Evolutionary conservation across 371 early-diverging fungal genomes (phyloP).

Genomic region (Massospora cicadina): DNA sequence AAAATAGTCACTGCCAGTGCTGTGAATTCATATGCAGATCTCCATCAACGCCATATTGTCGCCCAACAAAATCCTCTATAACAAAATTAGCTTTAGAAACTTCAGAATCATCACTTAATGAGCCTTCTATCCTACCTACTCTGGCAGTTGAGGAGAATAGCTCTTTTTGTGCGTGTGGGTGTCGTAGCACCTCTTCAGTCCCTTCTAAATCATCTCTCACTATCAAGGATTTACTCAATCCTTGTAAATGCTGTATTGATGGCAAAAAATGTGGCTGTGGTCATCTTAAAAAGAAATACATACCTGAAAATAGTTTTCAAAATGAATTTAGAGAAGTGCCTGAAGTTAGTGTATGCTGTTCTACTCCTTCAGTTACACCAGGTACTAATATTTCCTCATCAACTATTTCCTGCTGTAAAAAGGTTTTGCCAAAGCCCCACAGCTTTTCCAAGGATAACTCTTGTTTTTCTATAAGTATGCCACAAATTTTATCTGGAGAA

Average conservation of each 20-base stretch:
- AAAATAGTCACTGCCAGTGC: slow-evolving; percentile 7
- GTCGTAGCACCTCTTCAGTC: background rate
- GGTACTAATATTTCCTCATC: background rate
- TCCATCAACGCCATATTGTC: slow-evolving; percentile 6
- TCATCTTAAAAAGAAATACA: background rate
- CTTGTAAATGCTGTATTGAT: slow-evolving; percentile 7
- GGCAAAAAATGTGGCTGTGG: slow-evolving; percentile 6
- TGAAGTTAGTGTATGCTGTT: background rate
- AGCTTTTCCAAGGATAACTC: background rate
- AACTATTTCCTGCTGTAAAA: background rate
- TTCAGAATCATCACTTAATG: background rate
- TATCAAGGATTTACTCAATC: slow-evolving; percentile 5
- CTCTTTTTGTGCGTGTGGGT: slow-evolving; percentile 5
- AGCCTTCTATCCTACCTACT: background rate
- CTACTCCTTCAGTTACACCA: background rate
- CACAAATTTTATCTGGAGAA: background rate
- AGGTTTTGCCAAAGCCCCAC: background rate
- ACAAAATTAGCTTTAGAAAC: background rate
- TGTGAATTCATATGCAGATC: slow-evolving; percentile 3
- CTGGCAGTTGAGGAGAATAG: background rate
- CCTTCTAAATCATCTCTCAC: background rate
- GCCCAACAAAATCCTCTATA: background rate
- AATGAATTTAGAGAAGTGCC: background rate
- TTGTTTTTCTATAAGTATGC: background rate
- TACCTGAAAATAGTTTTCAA: background rate